These are phyloP conservation scores for Termitomyces sp. DNA, from an alignment of 768 basidiomycete species.

Conservation along the genomic window DNA sequence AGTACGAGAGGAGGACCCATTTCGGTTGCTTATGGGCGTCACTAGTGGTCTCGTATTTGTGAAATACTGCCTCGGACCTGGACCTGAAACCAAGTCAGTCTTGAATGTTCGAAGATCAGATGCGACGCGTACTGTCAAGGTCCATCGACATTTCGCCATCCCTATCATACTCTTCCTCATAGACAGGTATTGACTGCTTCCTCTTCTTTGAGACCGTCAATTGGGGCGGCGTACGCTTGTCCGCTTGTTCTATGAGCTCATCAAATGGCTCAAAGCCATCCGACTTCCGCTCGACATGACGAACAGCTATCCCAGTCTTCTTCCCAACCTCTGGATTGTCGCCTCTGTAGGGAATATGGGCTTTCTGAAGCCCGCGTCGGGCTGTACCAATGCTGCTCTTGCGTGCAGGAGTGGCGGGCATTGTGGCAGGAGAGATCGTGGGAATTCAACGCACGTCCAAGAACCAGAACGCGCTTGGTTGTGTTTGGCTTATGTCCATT, in stretches of 20 bases:
- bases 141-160: slow-evolving; percentile 79
- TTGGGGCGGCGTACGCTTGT: slow-evolving; percentile 57
- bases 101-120: background rate
- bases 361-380: slow-evolving; percentile 43
- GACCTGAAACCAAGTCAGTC: slow-evolving; percentile 27
- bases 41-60: slow-evolving; percentile 33
- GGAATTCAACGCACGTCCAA: background rate
- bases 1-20: slow-evolving; percentile 38
- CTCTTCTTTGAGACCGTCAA: slow-evolving; percentile 43
- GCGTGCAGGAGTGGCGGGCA: slow-evolving; percentile 3
- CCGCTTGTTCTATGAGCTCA: slow-evolving; percentile 62
- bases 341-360: slow-evolving; percentile 73
- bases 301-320: slow-evolving; percentile 71
- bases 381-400: slow-evolving; percentile 3
- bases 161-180: slow-evolving; percentile 15
- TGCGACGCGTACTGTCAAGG: slow-evolving; percentile 47
- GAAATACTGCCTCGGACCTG: slow-evolving; percentile 38
- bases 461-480: slow-evolving; percentile 16
- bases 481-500: slow-evolving; percentile 12
- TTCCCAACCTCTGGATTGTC: slow-evolving; percentile 76
- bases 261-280: slow-evolving; percentile 85
- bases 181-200: slow-evolving; percentile 30
- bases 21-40: slow-evolving; percentile 34
- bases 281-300: slow-evolving; percentile 65
- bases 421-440: background rate